Evolutionary conservation across 441 rosid genomes (phyloP), one percentile per base, ranked within the genome.

Genomic region (Croton laevigatus): DNA sequence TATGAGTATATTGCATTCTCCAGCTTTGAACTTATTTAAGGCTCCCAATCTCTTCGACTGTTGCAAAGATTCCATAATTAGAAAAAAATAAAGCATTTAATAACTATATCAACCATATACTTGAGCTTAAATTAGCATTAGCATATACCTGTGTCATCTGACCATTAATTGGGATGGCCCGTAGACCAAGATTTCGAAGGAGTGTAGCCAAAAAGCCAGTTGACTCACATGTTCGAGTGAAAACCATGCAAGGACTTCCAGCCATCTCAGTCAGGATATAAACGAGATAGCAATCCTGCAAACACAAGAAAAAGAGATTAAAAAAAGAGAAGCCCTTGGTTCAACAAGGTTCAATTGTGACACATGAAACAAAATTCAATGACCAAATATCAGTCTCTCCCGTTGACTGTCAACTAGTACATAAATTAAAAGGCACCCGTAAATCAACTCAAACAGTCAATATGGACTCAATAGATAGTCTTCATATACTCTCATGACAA

Each of bases 11-110:
- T 88, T 89, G 74, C 98, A 95, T 72, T 93, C 99, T 76, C 94
- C 95, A 65, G 98, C 90, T 85, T 93, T 91, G 76, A 95, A 93
- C 87, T 87, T 91, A 75, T 85, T 95, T 74, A 95, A 83, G 69
- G 99, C 97, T 71, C 99, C 97, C 46, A 95, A 89, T 79, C 99
- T 89, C 80, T 91, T 95, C n/a, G 98, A 64, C 99, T 93, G 91
- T 57, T 58, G 72, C 44, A 76, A 20, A 19, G 2, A 61, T 36
- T 57, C 13, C 19, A 58, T 10, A 3, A 69, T 54, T 58, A 54
- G 34, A 49, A 61, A 36, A 57, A 71, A 36, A 45, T 36, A 8
- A 54, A 14, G 1, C 3, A 32, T 5, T 36, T 63, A 20, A n/a
- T 12, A 65, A 32, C 23, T 38, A 22, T 37, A 40, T 12, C 48